Conservation (phyloP, 805 yeast species). For the Myxozyma vanderwaltii region DNA sequence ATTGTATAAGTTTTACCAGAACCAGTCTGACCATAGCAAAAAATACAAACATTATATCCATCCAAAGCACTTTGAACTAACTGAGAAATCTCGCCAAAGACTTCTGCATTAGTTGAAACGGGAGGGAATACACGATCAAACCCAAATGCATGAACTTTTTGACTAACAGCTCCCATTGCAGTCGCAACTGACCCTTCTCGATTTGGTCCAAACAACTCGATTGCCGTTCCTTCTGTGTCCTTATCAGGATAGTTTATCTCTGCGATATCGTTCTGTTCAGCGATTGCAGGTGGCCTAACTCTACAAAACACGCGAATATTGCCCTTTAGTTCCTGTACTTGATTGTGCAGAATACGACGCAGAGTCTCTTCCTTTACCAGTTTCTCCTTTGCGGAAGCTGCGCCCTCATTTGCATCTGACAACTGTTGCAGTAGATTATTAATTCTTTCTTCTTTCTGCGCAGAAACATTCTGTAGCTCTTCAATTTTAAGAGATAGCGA, state of each 20-base stretch:
- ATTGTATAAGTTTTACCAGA: slow-evolving; percentile 94
- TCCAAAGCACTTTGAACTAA: slow-evolving; percentile 82
- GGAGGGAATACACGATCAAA: slow-evolving; percentile 79
- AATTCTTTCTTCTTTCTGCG: slow-evolving; percentile 31
- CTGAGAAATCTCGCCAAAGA: slow-evolving; percentile 85
- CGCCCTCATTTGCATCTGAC: slow-evolving; percentile 40
- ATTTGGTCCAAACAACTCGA: slow-evolving; percentile 36
- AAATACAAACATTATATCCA: slow-evolving; percentile 89
- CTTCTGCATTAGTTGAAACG: slow-evolving; percentile 55
- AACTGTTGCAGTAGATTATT: slow-evolving; percentile 32
- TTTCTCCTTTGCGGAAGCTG: slow-evolving; percentile 42
- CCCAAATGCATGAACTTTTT: slow-evolving; percentile 50
- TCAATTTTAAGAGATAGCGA: slow-evolving; percentile 31
- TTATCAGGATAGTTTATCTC: slow-evolving; percentile 43
- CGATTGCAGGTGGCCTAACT: slow-evolving; percentile 59
- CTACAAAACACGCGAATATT: slow-evolving; percentile 91
- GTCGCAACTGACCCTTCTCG: slow-evolving; percentile 26
- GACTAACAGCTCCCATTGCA: slow-evolving; percentile 33
- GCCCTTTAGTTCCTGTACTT: slow-evolving; percentile 83
- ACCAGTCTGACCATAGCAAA: slow-evolving; percentile 97
- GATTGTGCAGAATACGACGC: slow-evolving; percentile 69
- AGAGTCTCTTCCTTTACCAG: slow-evolving; percentile 54
- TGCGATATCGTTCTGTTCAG: slow-evolving; percentile 35
- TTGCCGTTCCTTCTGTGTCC: slow-evolving; percentile 35
- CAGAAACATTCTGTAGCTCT: slow-evolving; percentile 33